Percentiles rank a stretch among this genome's conserved stretches.
phyloP scores from a whole-genome alignment of 352 stramenopile genomes.

The Phytophthora kernoviae region DNA sequence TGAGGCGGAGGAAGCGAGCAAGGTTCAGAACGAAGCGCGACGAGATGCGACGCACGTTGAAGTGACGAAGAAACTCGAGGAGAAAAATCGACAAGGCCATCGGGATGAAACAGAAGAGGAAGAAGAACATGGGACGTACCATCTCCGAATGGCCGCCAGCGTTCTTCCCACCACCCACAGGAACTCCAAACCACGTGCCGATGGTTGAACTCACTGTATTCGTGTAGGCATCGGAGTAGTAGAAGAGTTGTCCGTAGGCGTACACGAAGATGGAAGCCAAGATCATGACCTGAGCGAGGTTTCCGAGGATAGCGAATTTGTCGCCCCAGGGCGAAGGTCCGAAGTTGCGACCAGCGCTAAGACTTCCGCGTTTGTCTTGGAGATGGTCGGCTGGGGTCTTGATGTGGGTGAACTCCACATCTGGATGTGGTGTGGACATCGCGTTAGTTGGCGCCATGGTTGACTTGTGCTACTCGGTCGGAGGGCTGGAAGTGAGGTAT shows the following conservation, averaged over 20 bases:
- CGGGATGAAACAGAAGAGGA: conserved; percentile 51
- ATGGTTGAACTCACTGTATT: conserved; percentile 17
- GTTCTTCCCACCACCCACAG: conserved; percentile 10
- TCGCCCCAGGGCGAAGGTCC: not conserved
- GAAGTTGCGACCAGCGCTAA: not conserved
- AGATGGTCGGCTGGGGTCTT: not conserved
- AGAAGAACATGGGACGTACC: conserved; percentile 56
- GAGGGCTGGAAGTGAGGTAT: not conserved
- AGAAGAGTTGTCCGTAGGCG: conserved; percentile 34
- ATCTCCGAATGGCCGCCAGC: conserved; percentile 46
- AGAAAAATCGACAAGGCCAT: conserved; percentile 41
- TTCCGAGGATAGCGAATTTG: not conserved
- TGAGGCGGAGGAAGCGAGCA: conserved; percentile 43
- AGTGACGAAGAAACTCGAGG: conserved; percentile 45
- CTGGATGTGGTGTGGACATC: conserved; percentile 2
- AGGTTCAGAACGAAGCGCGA: conserved; percentile 33
- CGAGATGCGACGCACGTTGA: conserved; percentile 42
- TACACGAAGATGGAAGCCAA: conserved; percentile 36
- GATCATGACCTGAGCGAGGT: conserved; percentile 31
- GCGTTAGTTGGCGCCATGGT: conserved; percentile 15
- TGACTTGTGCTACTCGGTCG: not conserved
- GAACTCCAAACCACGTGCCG: conserved; percentile 36
- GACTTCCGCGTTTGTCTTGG: not conserved
- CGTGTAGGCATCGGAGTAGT: conserved; percentile 27
- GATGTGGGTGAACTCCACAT: not conserved